Evolutionary conservation across 179 eudicot species (phyloP).

Genomic region (Dionaea muscipula): DNA sequence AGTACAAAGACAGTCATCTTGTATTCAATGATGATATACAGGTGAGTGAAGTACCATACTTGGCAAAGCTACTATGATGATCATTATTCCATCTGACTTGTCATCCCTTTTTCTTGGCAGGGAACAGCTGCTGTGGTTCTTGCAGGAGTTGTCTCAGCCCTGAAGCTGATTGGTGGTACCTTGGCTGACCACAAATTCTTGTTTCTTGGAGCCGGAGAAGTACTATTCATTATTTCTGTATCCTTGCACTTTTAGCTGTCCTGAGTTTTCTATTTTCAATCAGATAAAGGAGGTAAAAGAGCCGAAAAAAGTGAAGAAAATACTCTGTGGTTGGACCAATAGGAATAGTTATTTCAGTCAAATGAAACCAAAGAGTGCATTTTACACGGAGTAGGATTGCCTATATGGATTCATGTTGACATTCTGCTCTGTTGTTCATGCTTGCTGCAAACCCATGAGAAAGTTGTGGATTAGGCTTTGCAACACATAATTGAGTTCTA

Average conservation of each 20-base stretch:
- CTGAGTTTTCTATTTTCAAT: neutral
- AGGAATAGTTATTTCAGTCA: too few relatives aligned
- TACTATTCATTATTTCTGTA: conserved; percentile 9
- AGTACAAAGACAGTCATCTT: conserved; percentile 56
- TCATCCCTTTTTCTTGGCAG: conserved; percentile 12
- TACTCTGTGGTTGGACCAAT: too few relatives aligned
- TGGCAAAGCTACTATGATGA: neutral
- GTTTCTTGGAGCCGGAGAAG: conserved; percentile 55
- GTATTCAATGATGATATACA: conserved; percentile 95
- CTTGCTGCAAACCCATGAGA: too few relatives aligned
- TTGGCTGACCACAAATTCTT: conserved; percentile 35
- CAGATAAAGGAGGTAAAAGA: neutral
- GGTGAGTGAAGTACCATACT: conserved; percentile 23
- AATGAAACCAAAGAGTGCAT: too few relatives aligned
- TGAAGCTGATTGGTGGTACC: conserved; percentile 36
- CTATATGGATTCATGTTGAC: too few relatives aligned
- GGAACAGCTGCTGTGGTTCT: conserved; percentile 48
- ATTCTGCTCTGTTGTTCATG: too few relatives aligned
- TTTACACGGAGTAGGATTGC: too few relatives aligned
- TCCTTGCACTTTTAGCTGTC: neutral
- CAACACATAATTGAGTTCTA: too few relatives aligned
- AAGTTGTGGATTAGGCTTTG: too few relatives aligned
- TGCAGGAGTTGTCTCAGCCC: conserved; percentile 38
- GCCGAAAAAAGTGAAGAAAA: neutral
- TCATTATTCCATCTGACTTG: neutral